Base-by-base conservation (phyloP, 2,329 filamentous ascomycete species). In the Fusarium sp. region DNA sequence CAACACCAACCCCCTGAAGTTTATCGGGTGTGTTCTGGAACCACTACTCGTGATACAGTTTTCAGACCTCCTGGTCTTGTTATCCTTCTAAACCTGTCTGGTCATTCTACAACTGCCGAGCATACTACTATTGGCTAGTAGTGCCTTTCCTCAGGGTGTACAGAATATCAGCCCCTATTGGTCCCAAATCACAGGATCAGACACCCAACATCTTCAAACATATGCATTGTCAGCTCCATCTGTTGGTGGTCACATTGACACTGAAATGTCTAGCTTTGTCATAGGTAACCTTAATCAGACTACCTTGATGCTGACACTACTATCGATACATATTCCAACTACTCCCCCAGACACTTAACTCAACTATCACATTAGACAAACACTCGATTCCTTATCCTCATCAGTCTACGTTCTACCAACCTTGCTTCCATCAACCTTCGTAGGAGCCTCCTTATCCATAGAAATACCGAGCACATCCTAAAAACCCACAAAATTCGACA, bases 401-500 rank as follows among this genome's bases (percentile, higher is more conserved):
- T 54, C 47, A 18, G 23, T 33, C 12, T 42, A 42, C 13, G 13
- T 49, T 5, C 21, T 38, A 18, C 59, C 48, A 26, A 31, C 38
- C 24, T 54, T 46, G 7, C 49, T 49, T 15, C 33, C 43, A 13
- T 38, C 16, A 5, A 16, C 21, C 53, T 60, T 55, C 4, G 13
- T 39, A 12, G 28, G 26, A 15, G 44, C 24, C 13, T 24, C 61
- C 21, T 48, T 58, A 6, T 33, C 21, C 44, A 20, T 47, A 1
- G 29, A 16, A 20, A 48, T 24, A 16, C 67, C 48, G 2, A 48
- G 23, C 29, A 59, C 46, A 16, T 50, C 49, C 42, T 67, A 63
- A 5, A 69, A 69, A 16, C 66, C 66, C 0, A 57, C 66, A 46
- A 69, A 69, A n/a, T 38, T 69, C 2, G 67, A 69, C 2, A 53